Base-by-base conservation (phyloP, 1,284 basidiomycete species). In the Leccinum subfulvum region DNA sequence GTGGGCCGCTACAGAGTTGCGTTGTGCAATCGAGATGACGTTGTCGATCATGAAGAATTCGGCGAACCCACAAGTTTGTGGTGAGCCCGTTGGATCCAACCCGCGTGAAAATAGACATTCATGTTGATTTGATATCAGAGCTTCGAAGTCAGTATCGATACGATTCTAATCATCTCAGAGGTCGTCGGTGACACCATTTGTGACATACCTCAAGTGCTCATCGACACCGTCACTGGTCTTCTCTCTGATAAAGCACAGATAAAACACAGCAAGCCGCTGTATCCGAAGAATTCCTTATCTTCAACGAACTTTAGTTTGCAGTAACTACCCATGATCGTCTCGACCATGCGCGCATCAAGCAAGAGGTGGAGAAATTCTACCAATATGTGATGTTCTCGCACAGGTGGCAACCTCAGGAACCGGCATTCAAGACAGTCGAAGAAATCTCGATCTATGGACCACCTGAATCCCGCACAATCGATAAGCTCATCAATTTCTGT, bases 371-470 rank as follows among this genome's bases (percentile, higher is more conserved):
- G 8, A 1, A 39, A 30, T 30, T 30, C 28, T 30, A 30, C 28
- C 28, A 3, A 64, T 68, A 70, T 2, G 67, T 30, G 6, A 70
- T 68, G 64, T 14, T 67, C 10, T 67, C 66, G 0, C 66, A 68
- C 13, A 44, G 8, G 33, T 67, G 66, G 66, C n/a, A 65, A 3
- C 8, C 7, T 3, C 4, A 21, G 0, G 67, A 69, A 52, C 67
- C 66, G 0, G 18, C 28, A 0, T 49, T 67, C 16, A 58, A 55
- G 5, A 55, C 35, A n/a, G 28, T 55, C 53, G n/a, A 35, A 30
- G 13, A 13, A 9, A 37, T 18, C 7, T 54, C 64, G 0, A 11
- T 70, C 8, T 47, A 58, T 23, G 21, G 49, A 1, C 64, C 68
- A 3, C 1, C 21, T 1, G n/a, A 7, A 16, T 58, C 63, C 9